phyloP scores from a whole-genome alignment of 768 basidiomycete genomes.

The Leccinum obscurum region DNA sequence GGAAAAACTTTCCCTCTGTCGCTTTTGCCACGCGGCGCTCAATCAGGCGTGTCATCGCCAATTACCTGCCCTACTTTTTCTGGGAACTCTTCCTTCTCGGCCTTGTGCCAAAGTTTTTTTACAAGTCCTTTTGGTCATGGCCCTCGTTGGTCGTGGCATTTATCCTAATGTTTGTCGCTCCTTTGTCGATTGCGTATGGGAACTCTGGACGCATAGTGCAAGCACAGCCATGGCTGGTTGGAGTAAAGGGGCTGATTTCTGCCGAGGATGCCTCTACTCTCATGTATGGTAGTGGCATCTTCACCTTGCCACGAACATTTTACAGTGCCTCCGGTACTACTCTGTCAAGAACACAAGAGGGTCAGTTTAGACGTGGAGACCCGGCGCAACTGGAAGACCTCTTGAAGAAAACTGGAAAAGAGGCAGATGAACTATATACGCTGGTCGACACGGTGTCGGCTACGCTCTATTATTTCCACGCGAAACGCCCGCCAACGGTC shows the following conservation, averaged over 20 bases:
- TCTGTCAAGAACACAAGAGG: constrained; percentile 7
- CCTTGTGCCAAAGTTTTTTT: too few relatives aligned
- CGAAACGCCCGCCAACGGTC: constrained; percentile 23
- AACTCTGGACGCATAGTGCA: constrained; percentile 15
- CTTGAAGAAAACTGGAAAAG: neutral
- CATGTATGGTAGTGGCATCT: constrained; percentile 16
- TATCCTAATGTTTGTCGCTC: constrained; percentile 15
- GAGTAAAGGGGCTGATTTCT: constrained; percentile 28
- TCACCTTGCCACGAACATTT: constrained; percentile 5
- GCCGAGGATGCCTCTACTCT: constrained; percentile 17
- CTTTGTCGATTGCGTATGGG: constrained; percentile 14
- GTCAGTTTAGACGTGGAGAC: constrained; percentile 20
- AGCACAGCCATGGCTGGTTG: constrained; percentile 24
- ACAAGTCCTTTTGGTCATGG: neutral
- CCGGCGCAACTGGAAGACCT: constrained; percentile 6
- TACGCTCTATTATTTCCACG: constrained; percentile 27
- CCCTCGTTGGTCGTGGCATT: neutral
- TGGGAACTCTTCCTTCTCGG: constrained; percentile 3
- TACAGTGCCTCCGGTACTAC: constrained; percentile 24
- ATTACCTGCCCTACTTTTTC: constrained; percentile 2
- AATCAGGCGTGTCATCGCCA: constrained; percentile 7
- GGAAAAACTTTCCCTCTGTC: constrained; percentile 26
- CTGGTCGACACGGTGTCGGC: constrained; percentile 25
- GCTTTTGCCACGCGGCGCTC: constrained; percentile 20
- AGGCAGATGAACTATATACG: constrained; percentile 20